phyloP scores from a whole-genome alignment of 345 rosid species.

The Aurinia saxatilis region DNA sequence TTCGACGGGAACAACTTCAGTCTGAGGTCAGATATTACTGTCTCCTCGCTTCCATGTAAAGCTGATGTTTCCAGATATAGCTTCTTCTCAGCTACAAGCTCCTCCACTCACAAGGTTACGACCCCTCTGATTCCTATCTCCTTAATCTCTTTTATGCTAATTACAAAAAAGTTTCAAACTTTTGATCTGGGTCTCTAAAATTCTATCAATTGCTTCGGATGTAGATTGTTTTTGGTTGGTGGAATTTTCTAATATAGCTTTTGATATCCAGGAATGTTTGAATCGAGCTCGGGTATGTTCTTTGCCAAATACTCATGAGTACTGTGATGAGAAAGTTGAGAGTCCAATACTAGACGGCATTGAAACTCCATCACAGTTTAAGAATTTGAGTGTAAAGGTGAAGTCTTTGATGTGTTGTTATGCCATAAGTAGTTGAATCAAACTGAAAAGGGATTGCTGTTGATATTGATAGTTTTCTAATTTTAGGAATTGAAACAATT shows the following conservation, averaged over 20 bases:
- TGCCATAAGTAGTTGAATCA: neutral
- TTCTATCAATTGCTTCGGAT: neutral
- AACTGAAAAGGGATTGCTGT: neutral
- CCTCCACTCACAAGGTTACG: constrained; percentile 39
- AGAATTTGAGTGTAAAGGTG: constrained; percentile 67
- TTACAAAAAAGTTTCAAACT: neutral
- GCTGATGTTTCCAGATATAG: constrained; percentile 30
- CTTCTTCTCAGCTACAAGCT: constrained; percentile 24
- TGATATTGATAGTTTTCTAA: neutral
- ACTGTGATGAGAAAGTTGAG: constrained; percentile 48
- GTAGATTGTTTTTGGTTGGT: neutral
- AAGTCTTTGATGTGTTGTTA: constrained; percentile 14
- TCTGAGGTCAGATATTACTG: constrained; percentile 23
- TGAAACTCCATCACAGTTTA: constrained; percentile 70
- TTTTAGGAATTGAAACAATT: constrained; percentile 69
- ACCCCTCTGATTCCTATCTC: neutral
- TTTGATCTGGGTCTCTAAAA: neutral
- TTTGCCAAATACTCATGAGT: constrained; percentile 62
- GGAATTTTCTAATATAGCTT: constrained; percentile 15
- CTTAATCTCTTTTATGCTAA: neutral
- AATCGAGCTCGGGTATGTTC: constrained; percentile 37
- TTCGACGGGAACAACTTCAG: constrained; percentile 26
- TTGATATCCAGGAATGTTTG: constrained; percentile 34
- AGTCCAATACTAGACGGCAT: constrained; percentile 78
- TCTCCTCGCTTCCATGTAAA: constrained; percentile 29